Conservation (phyloP, 352 stramenopile species). For the Phytophthora cajani region DNA sequence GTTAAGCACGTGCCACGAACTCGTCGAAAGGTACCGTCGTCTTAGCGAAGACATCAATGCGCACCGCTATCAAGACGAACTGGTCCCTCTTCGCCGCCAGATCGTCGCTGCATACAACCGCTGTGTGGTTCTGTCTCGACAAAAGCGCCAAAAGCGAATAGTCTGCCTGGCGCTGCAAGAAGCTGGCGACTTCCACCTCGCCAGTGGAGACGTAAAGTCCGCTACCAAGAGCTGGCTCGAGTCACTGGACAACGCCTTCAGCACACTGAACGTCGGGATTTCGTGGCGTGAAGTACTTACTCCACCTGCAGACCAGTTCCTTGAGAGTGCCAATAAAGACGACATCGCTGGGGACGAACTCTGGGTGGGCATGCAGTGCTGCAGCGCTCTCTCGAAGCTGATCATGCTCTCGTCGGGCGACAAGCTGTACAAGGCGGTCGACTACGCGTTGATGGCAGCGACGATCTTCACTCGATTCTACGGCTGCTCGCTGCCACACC, state of each 20-base stretch:
- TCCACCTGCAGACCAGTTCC: constrained; percentile 26
- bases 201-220: constrained; percentile 39
- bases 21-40: constrained; percentile 55
- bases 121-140: constrained; percentile 59
- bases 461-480: constrained; percentile 66
- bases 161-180: constrained; percentile 72
- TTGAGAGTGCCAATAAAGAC: constrained; percentile 22
- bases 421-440: constrained; percentile 47
- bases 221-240: constrained; percentile 79
- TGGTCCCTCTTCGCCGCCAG: constrained; percentile 36
- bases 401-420: constrained; percentile 47
- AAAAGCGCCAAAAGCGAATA: constrained; percentile 73
- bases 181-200: constrained; percentile 76
- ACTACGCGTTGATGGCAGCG: constrained; percentile 75
- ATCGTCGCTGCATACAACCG: constrained; percentile 53
- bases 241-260: constrained; percentile 77
- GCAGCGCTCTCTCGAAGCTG: constrained; percentile 61
- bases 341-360: constrained; percentile 64
- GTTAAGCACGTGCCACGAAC: constrained; percentile 54
- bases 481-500: constrained; percentile 66
- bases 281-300: constrained; percentile 61
- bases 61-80: constrained; percentile 5
- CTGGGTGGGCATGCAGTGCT: constrained; percentile 62
- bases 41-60: neutral
- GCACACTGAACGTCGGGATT: constrained; percentile 47